Percentiles rank a stretch among this genome's conserved stretches.
Evolutionary conservation across 345 rosid genomes (phyloP).

Genomic region (Leavenworthia alabamica): DNA sequence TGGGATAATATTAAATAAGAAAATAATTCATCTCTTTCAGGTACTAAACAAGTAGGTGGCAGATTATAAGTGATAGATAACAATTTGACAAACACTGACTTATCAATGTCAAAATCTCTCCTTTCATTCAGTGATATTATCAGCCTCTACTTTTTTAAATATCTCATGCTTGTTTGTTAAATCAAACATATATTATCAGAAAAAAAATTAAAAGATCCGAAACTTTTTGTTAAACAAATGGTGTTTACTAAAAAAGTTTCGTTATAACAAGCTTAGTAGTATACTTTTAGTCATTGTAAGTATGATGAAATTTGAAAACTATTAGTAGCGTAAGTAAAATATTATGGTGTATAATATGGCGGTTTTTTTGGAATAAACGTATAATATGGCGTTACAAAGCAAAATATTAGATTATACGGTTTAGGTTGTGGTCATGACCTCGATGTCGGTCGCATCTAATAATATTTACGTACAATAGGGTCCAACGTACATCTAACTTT

Average conservation of each 20-base stretch:
- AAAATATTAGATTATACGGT: not conserved
- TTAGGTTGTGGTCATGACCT: slow-evolving; percentile 15
- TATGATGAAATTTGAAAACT: slow-evolving; percentile 5
- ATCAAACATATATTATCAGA: too few species aligned
- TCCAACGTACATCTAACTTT: slow-evolving; percentile 24
- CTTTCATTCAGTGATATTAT: not conserved
- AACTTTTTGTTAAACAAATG: not conserved
- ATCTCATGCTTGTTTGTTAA: not conserved
- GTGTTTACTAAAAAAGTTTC: not conserved
- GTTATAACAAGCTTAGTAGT: not conserved
- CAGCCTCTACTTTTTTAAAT: not conserved
- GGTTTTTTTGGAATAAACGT: too few species aligned
- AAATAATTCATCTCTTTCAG: too few species aligned
- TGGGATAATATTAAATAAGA: not conserved
- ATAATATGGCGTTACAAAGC: slow-evolving; percentile 8
- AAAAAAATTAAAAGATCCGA: too few species aligned
- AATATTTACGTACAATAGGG: slow-evolving; percentile 9
- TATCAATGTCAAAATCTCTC: not conserved
- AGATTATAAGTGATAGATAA: not conserved
- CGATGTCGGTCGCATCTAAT: slow-evolving; percentile 30
- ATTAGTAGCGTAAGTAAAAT: not conserved
- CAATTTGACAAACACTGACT: slow-evolving; percentile 10
- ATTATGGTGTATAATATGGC: slow-evolving; percentile 9
- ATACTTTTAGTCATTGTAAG: not conserved
- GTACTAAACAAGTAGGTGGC: slow-evolving; percentile 21